phyloP scores from a whole-genome alignment of 345 rosid species.

The Aquilaria yunnanensis region DNA sequence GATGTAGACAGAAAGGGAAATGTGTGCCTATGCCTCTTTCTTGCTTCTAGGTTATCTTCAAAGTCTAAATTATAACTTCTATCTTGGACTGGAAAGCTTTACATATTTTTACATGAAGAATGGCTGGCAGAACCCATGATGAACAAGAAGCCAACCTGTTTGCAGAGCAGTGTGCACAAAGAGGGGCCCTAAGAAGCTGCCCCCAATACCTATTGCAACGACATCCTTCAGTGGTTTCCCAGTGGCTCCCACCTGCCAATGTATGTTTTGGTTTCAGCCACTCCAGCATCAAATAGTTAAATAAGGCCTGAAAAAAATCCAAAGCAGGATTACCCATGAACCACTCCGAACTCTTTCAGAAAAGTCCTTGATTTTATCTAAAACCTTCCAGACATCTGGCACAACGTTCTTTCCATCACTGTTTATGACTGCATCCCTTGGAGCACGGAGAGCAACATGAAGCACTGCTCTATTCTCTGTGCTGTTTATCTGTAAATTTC shows the following conservation, averaged over 20 bases:
- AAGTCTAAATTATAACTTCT: too few relatives aligned
- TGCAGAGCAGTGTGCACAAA: conserved; percentile 94
- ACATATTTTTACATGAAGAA: conserved; percentile 1
- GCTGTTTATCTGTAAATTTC: conserved; percentile 64
- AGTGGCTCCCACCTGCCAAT: conserved; percentile 85
- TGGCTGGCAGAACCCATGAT: not conserved
- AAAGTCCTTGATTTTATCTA: conserved; percentile 81
- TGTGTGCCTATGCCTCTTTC: too few relatives aligned
- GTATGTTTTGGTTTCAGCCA: conserved; percentile 17
- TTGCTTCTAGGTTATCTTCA: too few relatives aligned
- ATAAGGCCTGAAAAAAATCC: conserved; percentile 4
- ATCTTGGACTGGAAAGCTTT: not conserved
- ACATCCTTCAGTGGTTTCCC: conserved; percentile 86
- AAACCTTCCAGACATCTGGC: conserved; percentile 86
- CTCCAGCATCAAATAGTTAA: conserved; percentile 6
- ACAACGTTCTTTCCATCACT: conserved; percentile 88
- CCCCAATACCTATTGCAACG: conserved; percentile 89
- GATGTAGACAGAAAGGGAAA: too few relatives aligned
- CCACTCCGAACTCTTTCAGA: conserved; percentile 87
- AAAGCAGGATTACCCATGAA: conserved; percentile 61
- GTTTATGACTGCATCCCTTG: conserved; percentile 63
- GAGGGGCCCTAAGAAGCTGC: conserved; percentile 95
- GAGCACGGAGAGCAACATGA: conserved; percentile 93
- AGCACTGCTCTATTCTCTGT: conserved; percentile 95
- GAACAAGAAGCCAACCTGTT: conserved; percentile 48